Percentiles rank a stretch among this genome's conserved stretches.
phyloP scores from a whole-genome alignment of 352 stramenopile genomes.

The Blastocystis sp. region DNA sequence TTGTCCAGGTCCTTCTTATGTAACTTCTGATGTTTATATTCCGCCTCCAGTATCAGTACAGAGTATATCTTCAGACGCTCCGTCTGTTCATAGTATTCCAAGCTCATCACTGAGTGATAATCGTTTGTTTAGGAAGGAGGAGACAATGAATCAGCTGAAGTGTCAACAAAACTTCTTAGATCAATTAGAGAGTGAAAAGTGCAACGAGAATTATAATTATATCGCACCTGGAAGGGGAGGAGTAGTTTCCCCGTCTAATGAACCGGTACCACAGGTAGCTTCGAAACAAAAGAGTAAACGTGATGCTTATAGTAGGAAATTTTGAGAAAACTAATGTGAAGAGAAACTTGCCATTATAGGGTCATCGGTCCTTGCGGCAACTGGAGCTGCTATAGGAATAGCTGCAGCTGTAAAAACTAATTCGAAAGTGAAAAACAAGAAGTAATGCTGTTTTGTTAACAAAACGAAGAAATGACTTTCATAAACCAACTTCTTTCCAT shows the following conservation, averaged over 20 bases:
- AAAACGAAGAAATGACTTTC: not conserved
- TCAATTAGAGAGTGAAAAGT: not conserved
- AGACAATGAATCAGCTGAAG: not conserved
- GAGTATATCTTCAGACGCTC: not conserved
- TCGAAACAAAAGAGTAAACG: too few relatives aligned
- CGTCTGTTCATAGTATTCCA: too few relatives aligned
- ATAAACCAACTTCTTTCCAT: conserved; percentile 43
- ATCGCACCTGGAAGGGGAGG: not conserved
- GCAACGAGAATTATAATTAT: not conserved
- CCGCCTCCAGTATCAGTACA: not conserved
- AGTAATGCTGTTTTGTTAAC: not conserved
- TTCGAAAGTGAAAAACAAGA: not conserved
- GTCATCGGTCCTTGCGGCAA: not conserved
- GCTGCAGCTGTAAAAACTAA: not conserved
- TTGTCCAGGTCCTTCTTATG: not conserved
- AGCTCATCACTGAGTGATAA: not conserved
- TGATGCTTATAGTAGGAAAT: not conserved
- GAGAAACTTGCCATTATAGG: not conserved
- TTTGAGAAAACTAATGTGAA: not conserved
- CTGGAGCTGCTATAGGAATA: not conserved
- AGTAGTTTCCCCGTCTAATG: too few relatives aligned
- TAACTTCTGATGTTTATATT: not conserved
- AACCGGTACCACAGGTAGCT: too few relatives aligned
- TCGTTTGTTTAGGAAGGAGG: not conserved
- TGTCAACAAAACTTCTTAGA: not conserved